A percentile compares a stretch with the other conserved stretches of the same genome.
phyloP scores from a whole-genome alignment of 2,329 filamentous ascomycete species.

The Endocalyx cinctus region DNA sequence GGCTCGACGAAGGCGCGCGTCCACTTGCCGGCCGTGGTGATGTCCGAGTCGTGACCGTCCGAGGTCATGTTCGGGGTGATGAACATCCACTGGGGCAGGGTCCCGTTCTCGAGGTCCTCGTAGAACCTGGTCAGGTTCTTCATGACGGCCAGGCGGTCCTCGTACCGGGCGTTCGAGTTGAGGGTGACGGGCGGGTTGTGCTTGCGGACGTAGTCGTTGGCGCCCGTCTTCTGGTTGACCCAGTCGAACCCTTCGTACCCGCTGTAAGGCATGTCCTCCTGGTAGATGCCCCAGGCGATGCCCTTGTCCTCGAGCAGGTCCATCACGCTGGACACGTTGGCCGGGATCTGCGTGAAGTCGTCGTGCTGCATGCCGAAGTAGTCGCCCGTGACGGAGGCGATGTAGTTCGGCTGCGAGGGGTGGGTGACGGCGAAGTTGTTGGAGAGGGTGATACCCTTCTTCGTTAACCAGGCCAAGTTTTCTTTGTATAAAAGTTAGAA shows the following conservation, averaged over 20 bases:
- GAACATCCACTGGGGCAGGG: constrained; percentile 68
- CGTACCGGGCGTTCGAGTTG: constrained; percentile 56
- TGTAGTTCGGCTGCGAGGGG: constrained; percentile 73
- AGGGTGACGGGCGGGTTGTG: constrained; percentile 68
- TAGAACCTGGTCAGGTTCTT: constrained; percentile 72
- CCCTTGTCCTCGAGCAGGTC: constrained; percentile 62
- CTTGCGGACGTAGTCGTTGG: constrained; percentile 78
- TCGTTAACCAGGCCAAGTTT: constrained; percentile 53
- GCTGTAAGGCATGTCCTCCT: constrained; percentile 72
- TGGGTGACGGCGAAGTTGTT: constrained; percentile 63
- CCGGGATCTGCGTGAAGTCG: constrained; percentile 51
- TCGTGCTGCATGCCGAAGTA: constrained; percentile 72
- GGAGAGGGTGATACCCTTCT: constrained; percentile 57
- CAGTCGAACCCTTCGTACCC: constrained; percentile 64
- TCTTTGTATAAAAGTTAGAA: too few species aligned
- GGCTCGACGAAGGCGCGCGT: constrained; percentile 64
- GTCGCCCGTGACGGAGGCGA: constrained; percentile 63
- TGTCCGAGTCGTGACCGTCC: constrained; percentile 69
- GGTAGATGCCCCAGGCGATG: constrained; percentile 68
- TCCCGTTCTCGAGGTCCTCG: constrained; percentile 57
- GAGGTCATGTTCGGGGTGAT: constrained; percentile 72
- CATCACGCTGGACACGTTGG: constrained; percentile 62
- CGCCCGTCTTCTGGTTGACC: constrained; percentile 59
- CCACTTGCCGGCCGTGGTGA: constrained; percentile 67
- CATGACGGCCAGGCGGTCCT: constrained; percentile 59